These are phyloP conservation scores for Rhododendron vialii DNA, from an alignment of 148 eudicot genomes.

Conservation along the genomic window DNA sequence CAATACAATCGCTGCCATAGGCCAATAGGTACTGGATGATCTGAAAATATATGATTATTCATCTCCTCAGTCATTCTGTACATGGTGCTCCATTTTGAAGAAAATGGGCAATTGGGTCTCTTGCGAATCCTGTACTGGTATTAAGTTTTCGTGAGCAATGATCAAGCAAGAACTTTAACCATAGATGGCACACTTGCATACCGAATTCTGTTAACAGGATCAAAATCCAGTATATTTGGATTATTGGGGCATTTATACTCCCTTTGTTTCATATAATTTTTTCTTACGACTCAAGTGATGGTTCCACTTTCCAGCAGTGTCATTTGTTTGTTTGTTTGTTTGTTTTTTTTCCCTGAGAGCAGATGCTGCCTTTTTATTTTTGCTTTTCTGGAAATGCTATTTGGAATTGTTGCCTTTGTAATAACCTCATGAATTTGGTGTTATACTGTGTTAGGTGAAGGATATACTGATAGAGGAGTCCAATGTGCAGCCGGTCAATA, in stretches of 20 bases:
- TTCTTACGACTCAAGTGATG: neutral
- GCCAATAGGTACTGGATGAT: neutral
- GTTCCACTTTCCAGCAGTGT: neutral
- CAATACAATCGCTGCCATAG: neutral
- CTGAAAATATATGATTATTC: neutral
- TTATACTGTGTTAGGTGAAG: constrained; percentile 57
- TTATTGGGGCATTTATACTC: neutral
- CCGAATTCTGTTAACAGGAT: neutral
- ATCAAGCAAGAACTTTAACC: neutral
- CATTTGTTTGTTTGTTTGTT: neutral
- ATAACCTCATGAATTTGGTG: neutral
- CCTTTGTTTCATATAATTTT: neutral
- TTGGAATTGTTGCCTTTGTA: neutral
- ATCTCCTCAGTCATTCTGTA: neutral
- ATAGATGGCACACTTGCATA: neutral
- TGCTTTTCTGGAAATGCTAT: neutral
- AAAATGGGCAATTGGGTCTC: neutral
- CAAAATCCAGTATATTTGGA: neutral
- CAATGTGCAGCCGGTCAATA: constrained; percentile 96
- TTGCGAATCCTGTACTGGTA: neutral
- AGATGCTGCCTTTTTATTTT: neutral
- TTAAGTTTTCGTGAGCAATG: neutral
- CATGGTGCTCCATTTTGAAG: neutral
- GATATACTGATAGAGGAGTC: constrained; percentile 97
- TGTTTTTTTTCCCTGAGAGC: neutral